Evolutionary conservation across 2,329 filamentous ascomycete genomes (phyloP).

Genomic region (Coniochaeta pulveracea): DNA sequence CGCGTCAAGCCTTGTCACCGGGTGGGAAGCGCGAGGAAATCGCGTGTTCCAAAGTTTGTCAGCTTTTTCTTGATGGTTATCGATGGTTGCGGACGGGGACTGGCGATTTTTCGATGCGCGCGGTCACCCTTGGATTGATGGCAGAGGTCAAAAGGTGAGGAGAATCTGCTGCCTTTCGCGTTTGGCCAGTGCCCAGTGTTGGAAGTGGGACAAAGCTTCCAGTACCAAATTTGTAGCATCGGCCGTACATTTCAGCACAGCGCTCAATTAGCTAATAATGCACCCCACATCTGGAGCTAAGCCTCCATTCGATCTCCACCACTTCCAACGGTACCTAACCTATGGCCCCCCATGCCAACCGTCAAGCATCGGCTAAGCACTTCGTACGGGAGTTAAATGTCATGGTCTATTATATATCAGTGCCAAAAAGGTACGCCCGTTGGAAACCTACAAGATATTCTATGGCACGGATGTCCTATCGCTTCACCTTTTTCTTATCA

Average conservation of each 20-base stretch:
- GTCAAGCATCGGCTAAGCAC: too few relatives aligned
- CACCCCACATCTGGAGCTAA: too few relatives aligned
- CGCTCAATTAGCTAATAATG: not conserved
- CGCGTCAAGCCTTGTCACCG: slow-evolving; percentile 28
- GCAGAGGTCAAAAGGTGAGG: slow-evolving; percentile 32
- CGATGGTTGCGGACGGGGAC: slow-evolving; percentile 48
- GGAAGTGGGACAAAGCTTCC: too few relatives aligned
- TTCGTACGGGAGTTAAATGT: too few relatives aligned
- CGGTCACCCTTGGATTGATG: slow-evolving; percentile 33
- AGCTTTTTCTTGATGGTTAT: slow-evolving; percentile 42
- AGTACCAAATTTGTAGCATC: not conserved
- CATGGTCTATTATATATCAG: too few relatives aligned
- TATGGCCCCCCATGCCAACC: too few relatives aligned
- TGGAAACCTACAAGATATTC: too few relatives aligned
- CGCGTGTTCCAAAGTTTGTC: slow-evolving; percentile 42
- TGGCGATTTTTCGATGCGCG: slow-evolving; percentile 53
- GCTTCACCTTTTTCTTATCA: slow-evolving; percentile 53
- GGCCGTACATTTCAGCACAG: slow-evolving; percentile 3
- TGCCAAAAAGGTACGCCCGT: too few relatives aligned
- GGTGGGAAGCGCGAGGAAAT: slow-evolving; percentile 35
- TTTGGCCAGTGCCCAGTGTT: slow-evolving; percentile 1
- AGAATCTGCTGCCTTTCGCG: slow-evolving; percentile 27
- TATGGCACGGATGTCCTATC: too few relatives aligned
- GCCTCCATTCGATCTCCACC: too few relatives aligned
- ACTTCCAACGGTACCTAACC: too few relatives aligned